Evolutionary conservation across 495 filamentous ascomycete species (phyloP).

Genomic region (Penicillium robsamsonii): DNA sequence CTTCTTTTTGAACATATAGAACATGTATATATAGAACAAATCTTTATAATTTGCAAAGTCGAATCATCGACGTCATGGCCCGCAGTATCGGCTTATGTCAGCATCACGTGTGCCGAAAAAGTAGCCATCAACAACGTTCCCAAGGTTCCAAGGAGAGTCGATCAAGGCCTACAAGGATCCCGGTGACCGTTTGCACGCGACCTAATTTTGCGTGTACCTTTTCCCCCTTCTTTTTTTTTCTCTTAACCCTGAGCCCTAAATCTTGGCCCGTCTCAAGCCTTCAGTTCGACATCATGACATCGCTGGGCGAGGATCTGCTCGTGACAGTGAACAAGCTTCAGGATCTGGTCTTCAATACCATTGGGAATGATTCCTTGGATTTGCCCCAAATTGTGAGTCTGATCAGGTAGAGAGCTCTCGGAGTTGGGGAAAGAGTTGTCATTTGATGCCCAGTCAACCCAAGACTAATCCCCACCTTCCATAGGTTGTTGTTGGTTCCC

Average conservation of each 20-base stretch:
- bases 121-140: conserved; percentile 25
- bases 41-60: neutral
- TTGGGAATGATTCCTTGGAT: conserved; percentile 97
- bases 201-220: conserved; percentile 6
- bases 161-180: conserved; percentile 9
- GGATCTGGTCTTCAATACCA: conserved; percentile 98
- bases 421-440: neutral
- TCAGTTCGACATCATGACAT: conserved; percentile 49
- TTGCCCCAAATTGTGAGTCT: conserved; percentile 90
- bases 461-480: conserved; percentile 16
- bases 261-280: neutral
- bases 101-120: conserved; percentile 25
- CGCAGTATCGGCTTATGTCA: conserved; percentile 8
- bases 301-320: conserved; percentile 88
- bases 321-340: conserved; percentile 94
- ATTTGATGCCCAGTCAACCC: neutral
- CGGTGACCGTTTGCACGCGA: conserved; percentile 11
- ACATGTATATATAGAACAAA: neutral
- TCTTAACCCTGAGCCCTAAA: neutral
- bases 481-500: conserved; percentile 96
- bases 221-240: neutral
- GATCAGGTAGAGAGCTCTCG: neutral
- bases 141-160: conserved; percentile 7
- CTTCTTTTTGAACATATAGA: neutral
- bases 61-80: conserved; percentile 15